Percentiles rank a stretch among this genome's conserved stretches.
phyloP scores from a whole-genome alignment of 768 basidiomycete species.

The Rubroboletus pulcherrimus region DNA sequence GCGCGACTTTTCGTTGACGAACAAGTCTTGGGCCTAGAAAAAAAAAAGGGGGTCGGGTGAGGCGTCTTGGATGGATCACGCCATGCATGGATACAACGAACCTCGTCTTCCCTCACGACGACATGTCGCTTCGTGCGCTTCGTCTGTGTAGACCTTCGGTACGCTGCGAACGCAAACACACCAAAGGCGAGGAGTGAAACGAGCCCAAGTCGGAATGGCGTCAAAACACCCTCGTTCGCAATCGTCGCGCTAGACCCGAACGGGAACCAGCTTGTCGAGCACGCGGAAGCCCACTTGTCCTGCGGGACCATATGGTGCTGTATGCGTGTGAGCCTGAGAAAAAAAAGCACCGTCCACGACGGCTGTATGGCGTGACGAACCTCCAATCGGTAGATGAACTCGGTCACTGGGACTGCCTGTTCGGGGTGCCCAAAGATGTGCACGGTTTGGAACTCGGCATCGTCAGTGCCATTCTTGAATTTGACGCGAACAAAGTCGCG shows the following conservation, averaged over 20 bases:
- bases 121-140: constrained; percentile 10
- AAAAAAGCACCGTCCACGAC: not conserved
- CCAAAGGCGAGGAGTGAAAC: constrained; percentile 13
- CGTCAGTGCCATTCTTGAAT: constrained; percentile 73
- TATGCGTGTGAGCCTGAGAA: not conserved
- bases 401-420: constrained; percentile 67
- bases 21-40: not conserved
- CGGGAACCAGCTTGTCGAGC: constrained; percentile 31
- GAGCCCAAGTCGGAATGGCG: not conserved
- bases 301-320: constrained; percentile 34
- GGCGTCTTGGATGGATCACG: not conserved
- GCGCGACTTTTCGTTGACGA: constrained; percentile 25
- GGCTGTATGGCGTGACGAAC: constrained; percentile 33
- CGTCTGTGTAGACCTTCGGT: constrained; percentile 7
- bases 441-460: constrained; percentile 53
- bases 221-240: not conserved
- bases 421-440: constrained; percentile 69
- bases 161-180: constrained; percentile 9
- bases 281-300: constrained; percentile 40
- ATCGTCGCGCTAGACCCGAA: constrained; percentile 7
- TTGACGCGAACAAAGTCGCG: constrained; percentile 80
- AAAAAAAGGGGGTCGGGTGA: not conserved
- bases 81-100: not conserved
- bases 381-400: constrained; percentile 79
- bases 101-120: constrained; percentile 8